Percentiles rank a stretch among this genome's conserved stretches.
These are phyloP conservation scores for Triangularia verruculosa DNA, from an alignment of 2,329 filamentous ascomycete genomes.

Conservation along the genomic window DNA sequence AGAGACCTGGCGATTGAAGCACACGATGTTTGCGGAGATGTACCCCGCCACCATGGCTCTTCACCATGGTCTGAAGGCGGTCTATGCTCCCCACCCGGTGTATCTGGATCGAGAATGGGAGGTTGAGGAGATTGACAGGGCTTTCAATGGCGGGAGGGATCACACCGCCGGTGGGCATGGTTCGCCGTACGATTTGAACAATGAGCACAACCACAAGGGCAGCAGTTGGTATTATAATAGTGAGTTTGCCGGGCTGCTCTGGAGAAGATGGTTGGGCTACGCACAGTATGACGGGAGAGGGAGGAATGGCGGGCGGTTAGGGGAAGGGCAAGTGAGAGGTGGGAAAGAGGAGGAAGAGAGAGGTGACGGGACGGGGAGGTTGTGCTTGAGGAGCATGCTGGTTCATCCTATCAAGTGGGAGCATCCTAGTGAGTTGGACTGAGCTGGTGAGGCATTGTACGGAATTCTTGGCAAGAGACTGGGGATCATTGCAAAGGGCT, in stretches of 20 bases:
- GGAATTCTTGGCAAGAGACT: background rate
- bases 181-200: constrained; percentile 63
- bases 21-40: constrained; percentile 78
- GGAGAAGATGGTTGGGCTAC: constrained; percentile 72
- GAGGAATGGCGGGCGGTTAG: constrained; percentile 47
- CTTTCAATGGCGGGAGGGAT: constrained; percentile 75
- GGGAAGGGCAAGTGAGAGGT: constrained; percentile 46
- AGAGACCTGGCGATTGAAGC: constrained; percentile 64
- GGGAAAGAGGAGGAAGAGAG: constrained; percentile 51
- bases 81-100: constrained; percentile 78
- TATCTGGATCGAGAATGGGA: constrained; percentile 76
- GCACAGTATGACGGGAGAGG: constrained; percentile 51
- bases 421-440: constrained; percentile 42
- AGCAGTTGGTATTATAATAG: constrained; percentile 84
- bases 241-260: constrained; percentile 72
- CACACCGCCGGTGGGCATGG: constrained; percentile 62
- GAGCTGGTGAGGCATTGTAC: background rate
- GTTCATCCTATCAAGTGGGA: constrained; percentile 77
- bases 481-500: background rate
- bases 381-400: constrained; percentile 78
- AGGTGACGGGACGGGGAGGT: constrained; percentile 53
- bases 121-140: constrained; percentile 64
- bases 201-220: constrained; percentile 80
- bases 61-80: constrained; percentile 74
- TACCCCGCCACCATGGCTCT: constrained; percentile 68